Conservation (phyloP, 768 basidiomycete genomes). For the Rhodotorula paludigena region DNA sequence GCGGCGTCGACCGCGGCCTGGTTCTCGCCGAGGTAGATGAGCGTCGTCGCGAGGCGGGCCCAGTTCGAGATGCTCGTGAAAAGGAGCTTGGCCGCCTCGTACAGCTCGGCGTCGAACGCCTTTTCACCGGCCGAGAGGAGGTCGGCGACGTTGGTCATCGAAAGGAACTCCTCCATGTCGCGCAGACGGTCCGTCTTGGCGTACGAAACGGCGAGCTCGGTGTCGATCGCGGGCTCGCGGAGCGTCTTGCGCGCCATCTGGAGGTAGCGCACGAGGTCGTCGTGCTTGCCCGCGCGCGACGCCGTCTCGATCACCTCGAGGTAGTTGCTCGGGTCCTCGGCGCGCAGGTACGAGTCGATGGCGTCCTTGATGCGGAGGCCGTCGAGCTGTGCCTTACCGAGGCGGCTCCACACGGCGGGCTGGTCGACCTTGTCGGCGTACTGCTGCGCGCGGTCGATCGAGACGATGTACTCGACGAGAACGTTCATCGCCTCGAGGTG, state of each 20-base stretch:
- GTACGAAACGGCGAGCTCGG: constrained; percentile 95
- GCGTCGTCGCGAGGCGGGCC: constrained; percentile 94
- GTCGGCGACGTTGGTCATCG: constrained; percentile 98
- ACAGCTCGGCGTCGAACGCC: constrained; percentile 96
- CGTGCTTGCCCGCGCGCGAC: constrained; percentile 81
- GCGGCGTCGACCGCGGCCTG: constrained; percentile 98
- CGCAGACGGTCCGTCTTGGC: constrained; percentile 84
- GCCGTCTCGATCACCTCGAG: constrained; percentile 93
- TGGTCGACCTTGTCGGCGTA: constrained; percentile 94
- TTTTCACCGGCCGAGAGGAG: constrained; percentile 96
- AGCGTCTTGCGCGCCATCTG: constrained; percentile 98
- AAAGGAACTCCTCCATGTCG: constrained; percentile 99
- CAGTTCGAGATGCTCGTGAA: constrained; percentile 98
- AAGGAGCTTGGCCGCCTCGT: constrained; percentile 90
- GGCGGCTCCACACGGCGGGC: constrained; percentile 92
- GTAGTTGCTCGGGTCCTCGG: constrained; percentile 89
- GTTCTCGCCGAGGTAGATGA: constrained; percentile 97
- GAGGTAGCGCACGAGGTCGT: constrained; percentile 91
- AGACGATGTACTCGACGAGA: constrained; percentile 95
- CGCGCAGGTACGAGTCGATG: constrained; percentile 98
- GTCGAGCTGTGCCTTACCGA: constrained; percentile 98
- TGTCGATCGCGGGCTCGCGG: constrained; percentile 95
- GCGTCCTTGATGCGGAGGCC: constrained; percentile 97
- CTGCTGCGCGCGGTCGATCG: constrained; percentile 90
- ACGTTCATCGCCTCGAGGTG: constrained; percentile 95